These are phyloP conservation scores for Aquilaria sinensis DNA, from an alignment of 345 rosid species.

Conservation along the genomic window DNA sequence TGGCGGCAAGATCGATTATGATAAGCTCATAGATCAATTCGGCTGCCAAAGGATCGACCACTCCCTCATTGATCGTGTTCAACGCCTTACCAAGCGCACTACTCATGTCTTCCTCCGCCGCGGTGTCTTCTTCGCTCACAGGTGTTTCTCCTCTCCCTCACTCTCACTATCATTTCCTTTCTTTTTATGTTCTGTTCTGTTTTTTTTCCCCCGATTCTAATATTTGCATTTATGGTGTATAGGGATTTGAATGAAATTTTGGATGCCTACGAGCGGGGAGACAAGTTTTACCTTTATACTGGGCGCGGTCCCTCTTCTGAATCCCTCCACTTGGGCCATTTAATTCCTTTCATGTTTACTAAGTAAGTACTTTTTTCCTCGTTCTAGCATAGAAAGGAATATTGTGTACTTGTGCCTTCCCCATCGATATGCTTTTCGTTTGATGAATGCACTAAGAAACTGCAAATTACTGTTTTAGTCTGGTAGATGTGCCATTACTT, in stretches of 20 bases:
- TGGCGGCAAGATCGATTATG: slow-evolving; percentile 80
- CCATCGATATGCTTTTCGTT: too few relatives aligned
- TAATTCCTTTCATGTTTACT: slow-evolving; percentile 95
- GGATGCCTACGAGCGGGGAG: slow-evolving; percentile 75
- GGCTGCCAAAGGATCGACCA: slow-evolving; percentile 78
- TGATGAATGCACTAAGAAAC: too few relatives aligned
- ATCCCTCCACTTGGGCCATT: slow-evolving; percentile 87
- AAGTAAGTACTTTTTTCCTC: slow-evolving; percentile 33
- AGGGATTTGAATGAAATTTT: slow-evolving; percentile 73
- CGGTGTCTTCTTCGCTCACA: slow-evolving; percentile 86
- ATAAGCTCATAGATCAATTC: slow-evolving; percentile 80
- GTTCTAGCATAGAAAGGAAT: too few relatives aligned
- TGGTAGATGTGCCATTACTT: too few relatives aligned
- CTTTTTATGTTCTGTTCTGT: neutral
- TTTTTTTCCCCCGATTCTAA: neutral
- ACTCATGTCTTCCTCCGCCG: slow-evolving; percentile 90
- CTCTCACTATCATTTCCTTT: neutral
- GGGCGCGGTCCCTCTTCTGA: slow-evolving; percentile 98
- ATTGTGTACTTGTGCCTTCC: too few relatives aligned
- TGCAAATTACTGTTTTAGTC: too few relatives aligned
- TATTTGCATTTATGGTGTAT: neutral
- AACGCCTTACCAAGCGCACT: slow-evolving; percentile 60
- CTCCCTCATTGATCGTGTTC: slow-evolving; percentile 59
- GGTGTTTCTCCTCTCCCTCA: slow-evolving; percentile 22
- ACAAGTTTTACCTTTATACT: slow-evolving; percentile 83